Conservation (phyloP, 257 asterid species). For the Salvia hispanica region DNA sequence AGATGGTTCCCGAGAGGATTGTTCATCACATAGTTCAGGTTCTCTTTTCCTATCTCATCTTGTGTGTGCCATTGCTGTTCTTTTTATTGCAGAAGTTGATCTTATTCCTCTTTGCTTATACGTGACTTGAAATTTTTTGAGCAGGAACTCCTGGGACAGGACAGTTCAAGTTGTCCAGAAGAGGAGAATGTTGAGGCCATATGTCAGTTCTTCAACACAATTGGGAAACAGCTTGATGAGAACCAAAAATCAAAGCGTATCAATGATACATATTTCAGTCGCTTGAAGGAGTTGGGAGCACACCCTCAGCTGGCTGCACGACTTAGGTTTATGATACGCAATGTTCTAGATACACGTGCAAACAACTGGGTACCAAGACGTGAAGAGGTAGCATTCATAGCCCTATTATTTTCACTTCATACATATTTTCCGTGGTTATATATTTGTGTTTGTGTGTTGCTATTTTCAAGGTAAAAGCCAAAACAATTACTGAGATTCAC, state of each 20-base stretch:
- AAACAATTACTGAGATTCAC: slow-evolving; percentile 90
- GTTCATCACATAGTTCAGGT: slow-evolving; percentile 99
- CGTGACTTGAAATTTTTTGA: slow-evolving; percentile 10
- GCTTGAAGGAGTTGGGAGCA: slow-evolving; percentile 72
- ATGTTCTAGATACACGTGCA: slow-evolving; percentile 79
- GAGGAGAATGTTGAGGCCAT: slow-evolving; percentile 98
- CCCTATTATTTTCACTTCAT: slow-evolving; percentile 3
- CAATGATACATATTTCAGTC: slow-evolving; percentile 67
- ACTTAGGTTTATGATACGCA: slow-evolving; percentile 79
- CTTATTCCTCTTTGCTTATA: background rate
- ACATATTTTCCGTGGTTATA: background rate
- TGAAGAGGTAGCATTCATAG: slow-evolving; percentile 64
- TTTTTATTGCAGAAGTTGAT: background rate
- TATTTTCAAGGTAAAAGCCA: slow-evolving; percentile 73
- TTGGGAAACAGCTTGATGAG: slow-evolving; percentile 91
- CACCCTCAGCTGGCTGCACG: slow-evolving; percentile 82
- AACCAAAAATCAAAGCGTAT: slow-evolving; percentile 70
- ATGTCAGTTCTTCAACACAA: slow-evolving; percentile 90
- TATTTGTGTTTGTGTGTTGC: slow-evolving; percentile 17
- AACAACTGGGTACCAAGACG: slow-evolving; percentile 90
- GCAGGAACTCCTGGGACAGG: slow-evolving; percentile 81
- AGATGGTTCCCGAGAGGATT: slow-evolving; percentile 93
- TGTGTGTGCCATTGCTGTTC: background rate
- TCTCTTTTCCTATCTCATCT: slow-evolving; percentile 20
- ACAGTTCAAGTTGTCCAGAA: slow-evolving; percentile 68